phyloP scores from a whole-genome alignment of 1,284 basidiomycete species.

The Grifola frondosa region DNA sequence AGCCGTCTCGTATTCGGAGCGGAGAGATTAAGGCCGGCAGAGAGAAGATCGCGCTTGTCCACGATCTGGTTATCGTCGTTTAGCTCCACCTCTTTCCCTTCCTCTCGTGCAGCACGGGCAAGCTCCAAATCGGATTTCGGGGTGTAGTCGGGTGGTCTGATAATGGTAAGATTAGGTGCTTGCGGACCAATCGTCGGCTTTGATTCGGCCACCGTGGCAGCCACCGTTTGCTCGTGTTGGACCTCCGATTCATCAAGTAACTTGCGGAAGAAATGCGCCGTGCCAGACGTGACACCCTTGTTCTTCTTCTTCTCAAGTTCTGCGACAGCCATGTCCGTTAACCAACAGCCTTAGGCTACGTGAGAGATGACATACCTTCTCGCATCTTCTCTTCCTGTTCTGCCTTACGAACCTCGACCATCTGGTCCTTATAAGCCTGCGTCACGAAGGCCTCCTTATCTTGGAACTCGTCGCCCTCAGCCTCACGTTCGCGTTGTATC shows the following conservation, averaged over 20 bases:
- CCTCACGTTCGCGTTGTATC: slow-evolving; percentile 90
- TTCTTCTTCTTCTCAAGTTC: slow-evolving; percentile 66
- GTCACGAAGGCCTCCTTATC: slow-evolving; percentile 98
- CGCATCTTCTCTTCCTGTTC: slow-evolving; percentile 88
- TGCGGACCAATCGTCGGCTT: slow-evolving; percentile 64
- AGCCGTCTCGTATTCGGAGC: slow-evolving; percentile 73
- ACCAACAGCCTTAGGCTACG: neutral
- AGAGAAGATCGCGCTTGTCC: slow-evolving; percentile 90
- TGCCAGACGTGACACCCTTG: slow-evolving; percentile 61
- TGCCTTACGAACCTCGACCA: slow-evolving; percentile 86
- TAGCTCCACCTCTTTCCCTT: slow-evolving; percentile 89
- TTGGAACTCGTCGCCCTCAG: slow-evolving; percentile 91
- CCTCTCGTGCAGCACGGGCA: slow-evolving; percentile 62
- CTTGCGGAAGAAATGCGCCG: slow-evolving; percentile 86
- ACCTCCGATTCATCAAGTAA: slow-evolving; percentile 81
- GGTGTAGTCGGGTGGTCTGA: slow-evolving; percentile 61
- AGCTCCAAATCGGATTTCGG: slow-evolving; percentile 70
- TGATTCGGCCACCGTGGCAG: slow-evolving; percentile 52
- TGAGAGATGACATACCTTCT: slow-evolving; percentile 61
- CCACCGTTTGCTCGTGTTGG: slow-evolving; percentile 81
- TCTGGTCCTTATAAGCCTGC: slow-evolving; percentile 95
- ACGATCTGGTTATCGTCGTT: slow-evolving; percentile 98
- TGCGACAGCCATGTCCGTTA: slow-evolving; percentile 25
- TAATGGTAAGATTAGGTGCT: slow-evolving; percentile 68
- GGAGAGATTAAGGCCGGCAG: slow-evolving; percentile 90